Evolutionary conservation across 2,329 filamentous ascomycete species (phyloP).

Genomic region (Botrytis cinerea): DNA sequence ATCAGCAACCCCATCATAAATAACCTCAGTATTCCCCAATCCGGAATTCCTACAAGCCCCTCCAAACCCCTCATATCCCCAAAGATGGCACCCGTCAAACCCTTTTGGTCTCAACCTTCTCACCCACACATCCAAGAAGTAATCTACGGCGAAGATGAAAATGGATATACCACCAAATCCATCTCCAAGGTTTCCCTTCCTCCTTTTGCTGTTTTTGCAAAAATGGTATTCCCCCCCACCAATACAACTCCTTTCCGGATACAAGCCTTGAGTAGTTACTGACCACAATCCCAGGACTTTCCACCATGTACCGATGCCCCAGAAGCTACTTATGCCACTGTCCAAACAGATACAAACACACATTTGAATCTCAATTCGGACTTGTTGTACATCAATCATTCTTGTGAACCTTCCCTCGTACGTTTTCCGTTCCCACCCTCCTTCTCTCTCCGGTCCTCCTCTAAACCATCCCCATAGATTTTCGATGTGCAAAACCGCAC

Average conservation of each 20-base stretch:
- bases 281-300: constrained; percentile 45
- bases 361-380: constrained; percentile 67
- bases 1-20: not conserved
- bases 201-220: constrained; percentile 66
- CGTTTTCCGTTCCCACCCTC: constrained; percentile 40
- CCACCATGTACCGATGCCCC: constrained; percentile 60
- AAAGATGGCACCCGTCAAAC: constrained; percentile 55
- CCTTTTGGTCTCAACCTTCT: constrained; percentile 62
- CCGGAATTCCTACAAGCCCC: too few species aligned
- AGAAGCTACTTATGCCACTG: constrained; percentile 63
- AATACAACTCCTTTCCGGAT: not conserved
- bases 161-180: constrained; percentile 59
- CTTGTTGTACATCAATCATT: constrained; percentile 68
- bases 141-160: constrained; percentile 50
- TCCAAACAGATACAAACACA: constrained; percentile 57
- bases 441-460: not conserved
- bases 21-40: constrained; percentile 1
- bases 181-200: constrained; percentile 56
- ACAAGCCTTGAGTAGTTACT: not conserved
- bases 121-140: constrained; percentile 61
- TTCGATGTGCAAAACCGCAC: constrained; percentile 60
- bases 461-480: constrained; percentile 46
- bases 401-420: constrained; percentile 65
- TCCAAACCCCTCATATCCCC: not conserved
- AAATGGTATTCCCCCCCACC: constrained; percentile 46